Conservation (phyloP, 139 green algal species). For the Eudorina sp. region DNA sequence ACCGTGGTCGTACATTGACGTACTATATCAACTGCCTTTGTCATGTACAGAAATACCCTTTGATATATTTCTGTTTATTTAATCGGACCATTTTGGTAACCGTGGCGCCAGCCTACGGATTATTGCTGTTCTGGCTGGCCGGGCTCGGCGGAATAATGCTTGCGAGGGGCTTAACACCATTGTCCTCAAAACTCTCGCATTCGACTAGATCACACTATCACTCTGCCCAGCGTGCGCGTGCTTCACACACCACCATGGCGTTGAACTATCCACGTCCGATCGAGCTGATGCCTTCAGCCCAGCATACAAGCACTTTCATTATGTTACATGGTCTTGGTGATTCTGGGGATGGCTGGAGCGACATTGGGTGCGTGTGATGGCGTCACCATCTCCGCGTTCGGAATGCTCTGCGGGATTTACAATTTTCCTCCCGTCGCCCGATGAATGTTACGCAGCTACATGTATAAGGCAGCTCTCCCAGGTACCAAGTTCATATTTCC, state of each 20-base stretch:
- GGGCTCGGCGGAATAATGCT: constrained; percentile 6
- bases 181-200: constrained; percentile 2
- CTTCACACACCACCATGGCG: background rate
- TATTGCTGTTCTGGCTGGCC: constrained; percentile 6
- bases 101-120: background rate
- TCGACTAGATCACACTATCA: background rate
- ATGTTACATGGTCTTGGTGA: constrained; percentile 78
- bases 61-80: no score
- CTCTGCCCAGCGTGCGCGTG: background rate
- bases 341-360: constrained; percentile 68
- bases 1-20: no score
- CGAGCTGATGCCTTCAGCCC: constrained; percentile 10
- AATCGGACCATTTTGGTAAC: no score
- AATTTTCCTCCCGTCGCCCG: no score
- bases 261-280: constrained; percentile 33
- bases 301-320: constrained; percentile 57
- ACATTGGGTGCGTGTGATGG: constrained; percentile 46
- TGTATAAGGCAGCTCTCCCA: constrained; percentile 49
- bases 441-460: constrained; percentile 17
- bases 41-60: no score
- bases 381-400: no score
- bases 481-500: constrained; percentile 75
- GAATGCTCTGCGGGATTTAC: no score
- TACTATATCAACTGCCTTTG: no score
- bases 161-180: background rate